Base-by-base conservation (phyloP, 108 stramenopile genomes). In the Tribonema minus region DNA sequence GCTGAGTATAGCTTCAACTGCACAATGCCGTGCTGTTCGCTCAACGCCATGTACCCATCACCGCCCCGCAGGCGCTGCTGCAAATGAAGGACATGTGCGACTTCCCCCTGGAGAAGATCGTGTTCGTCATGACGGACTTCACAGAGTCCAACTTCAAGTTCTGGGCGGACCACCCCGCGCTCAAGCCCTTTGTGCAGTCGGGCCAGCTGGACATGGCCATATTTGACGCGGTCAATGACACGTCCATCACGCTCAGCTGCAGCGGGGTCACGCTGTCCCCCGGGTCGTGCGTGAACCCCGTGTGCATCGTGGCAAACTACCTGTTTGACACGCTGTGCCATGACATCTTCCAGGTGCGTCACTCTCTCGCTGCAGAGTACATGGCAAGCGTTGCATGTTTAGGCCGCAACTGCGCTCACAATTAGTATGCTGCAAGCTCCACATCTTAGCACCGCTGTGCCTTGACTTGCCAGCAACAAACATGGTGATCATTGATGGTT, bases 41-140 rank as follows among this genome's bases (percentile, higher is more conserved):
- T 15, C 20, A 20, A 54, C 15, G 46, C 20, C 46, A 54, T 54
- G 46, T 20, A 15, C 15, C 46, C 20, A 54, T 9, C 46, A 54
- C 46, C 20, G 46, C 46, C 20, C 15, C 9, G 20, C 46, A 54
- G 46, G 86, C 86, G 15, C 34, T 87, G 68, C 82, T 78, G 30
- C 84, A 85, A 63, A 87, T 87, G 86, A 80, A 80, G 70, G 86
- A 85, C 35, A 67, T 87, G 20, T 33, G 84, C 41, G 84, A 85
- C 54, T 89, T 89, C 58, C 88, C 88, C 12, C 61, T 83, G 26
- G 67, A 78, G 29, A 87, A 88, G 38, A 84, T 89, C 20, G 88
- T 89, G 37, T 90, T 88, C 77, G 90, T 91, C 0, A 88, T 91
- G 84, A 90, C 90, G 7, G 90, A 91, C 63, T 89, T 89, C 67